Conservation (phyloP, 768 basidiomycete genomes). For the Glaciozyma antarctica region DNA sequence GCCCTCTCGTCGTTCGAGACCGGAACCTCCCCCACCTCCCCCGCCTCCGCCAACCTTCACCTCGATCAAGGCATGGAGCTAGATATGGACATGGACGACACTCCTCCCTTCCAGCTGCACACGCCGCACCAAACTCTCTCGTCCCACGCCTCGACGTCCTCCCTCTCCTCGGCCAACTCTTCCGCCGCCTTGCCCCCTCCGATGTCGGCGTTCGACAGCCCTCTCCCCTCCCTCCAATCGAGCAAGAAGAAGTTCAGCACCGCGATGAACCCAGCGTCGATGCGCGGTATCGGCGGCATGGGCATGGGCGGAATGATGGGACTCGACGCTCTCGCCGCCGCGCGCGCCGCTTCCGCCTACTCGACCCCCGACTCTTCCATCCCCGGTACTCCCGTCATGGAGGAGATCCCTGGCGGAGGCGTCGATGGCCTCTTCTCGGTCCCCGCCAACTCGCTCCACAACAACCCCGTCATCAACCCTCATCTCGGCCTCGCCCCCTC, state of each 20-base stretch:
- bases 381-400: conserved; percentile 8
- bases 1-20: conserved; percentile 45
- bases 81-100: conserved; percentile 33
- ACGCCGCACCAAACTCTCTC: no score
- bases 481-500: conserved; percentile 33
- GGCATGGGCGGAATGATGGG: conserved; percentile 3
- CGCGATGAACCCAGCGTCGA: conserved; percentile 5
- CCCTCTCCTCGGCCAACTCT: conserved; percentile 14
- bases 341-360: neutral
- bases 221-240: neutral
- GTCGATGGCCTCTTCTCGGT: neutral
- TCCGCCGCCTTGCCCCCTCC: conserved; percentile 1
- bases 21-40: conserved; percentile 39
- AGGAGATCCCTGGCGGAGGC: neutral
- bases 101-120: neutral
- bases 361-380: conserved; percentile 4
- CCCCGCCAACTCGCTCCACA: neutral
- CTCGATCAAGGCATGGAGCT: conserved; percentile 31
- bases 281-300: conserved; percentile 3
- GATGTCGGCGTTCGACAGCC: neutral
- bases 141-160: neutral
- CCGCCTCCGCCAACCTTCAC: conserved; percentile 32
- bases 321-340: conserved; percentile 4
- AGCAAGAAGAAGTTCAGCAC: conserved; percentile 15
- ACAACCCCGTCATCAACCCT: conserved; percentile 36